These are phyloP conservation scores for Boletus huronensis DNA, from an alignment of 768 basidiomycete species.

Conservation along the genomic window DNA sequence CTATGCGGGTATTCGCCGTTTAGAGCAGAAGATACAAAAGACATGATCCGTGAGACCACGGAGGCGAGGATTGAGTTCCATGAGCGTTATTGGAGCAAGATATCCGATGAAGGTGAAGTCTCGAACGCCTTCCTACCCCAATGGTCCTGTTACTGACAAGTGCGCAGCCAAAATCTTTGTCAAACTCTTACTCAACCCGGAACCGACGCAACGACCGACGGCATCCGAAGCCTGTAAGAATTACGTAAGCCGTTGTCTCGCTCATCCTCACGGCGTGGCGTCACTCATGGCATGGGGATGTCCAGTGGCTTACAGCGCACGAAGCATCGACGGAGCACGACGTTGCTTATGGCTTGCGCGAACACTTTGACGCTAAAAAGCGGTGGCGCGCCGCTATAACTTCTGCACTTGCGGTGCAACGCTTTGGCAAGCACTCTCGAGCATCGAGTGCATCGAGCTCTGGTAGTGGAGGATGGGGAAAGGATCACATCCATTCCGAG, in stretches of 20 bases:
- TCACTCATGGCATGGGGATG: background rate
- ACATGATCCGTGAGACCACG: slow-evolving; percentile 80
- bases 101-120: slow-evolving; percentile 65
- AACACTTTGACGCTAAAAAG: slow-evolving; percentile 75
- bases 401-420: slow-evolving; percentile 40
- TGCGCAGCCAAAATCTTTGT: slow-evolving; percentile 81
- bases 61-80: slow-evolving; percentile 87
- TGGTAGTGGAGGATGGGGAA: slow-evolving; percentile 38
- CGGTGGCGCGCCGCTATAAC: slow-evolving; percentile 72
- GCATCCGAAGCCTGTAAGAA: slow-evolving; percentile 67
- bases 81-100: slow-evolving; percentile 90
- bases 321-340: slow-evolving; percentile 69
- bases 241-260: slow-evolving; percentile 43
- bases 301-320: slow-evolving; percentile 72
- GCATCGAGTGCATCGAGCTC: slow-evolving; percentile 26
- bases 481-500: slow-evolving; percentile 26
- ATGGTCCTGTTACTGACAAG: background rate
- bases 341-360: slow-evolving; percentile 65
- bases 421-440: slow-evolving; percentile 29
- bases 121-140: background rate
- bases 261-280: background rate
- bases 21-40: slow-evolving; percentile 73
- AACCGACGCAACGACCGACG: slow-evolving; percentile 69
- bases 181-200: slow-evolving; percentile 59
- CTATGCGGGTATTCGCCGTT: slow-evolving; percentile 96